Conservation (phyloP, 106 monocot genomes). For the Acorus calamus region DNA sequence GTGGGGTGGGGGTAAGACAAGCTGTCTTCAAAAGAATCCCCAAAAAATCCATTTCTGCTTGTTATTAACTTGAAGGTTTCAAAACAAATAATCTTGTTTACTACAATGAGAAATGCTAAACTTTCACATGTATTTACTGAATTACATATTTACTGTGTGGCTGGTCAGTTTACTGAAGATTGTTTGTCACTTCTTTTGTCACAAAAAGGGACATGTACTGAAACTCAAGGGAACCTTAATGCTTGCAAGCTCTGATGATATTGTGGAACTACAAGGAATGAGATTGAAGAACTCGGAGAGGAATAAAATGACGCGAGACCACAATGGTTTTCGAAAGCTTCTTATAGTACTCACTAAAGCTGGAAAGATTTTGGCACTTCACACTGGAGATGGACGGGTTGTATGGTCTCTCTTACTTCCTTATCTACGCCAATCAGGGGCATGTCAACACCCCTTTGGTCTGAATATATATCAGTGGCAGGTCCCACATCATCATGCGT, state of each 20-base stretch:
- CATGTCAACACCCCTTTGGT: conserved; percentile 40
- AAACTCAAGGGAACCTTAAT: conserved; percentile 93
- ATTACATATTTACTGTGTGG: not conserved
- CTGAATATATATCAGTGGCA: conserved; percentile 77
- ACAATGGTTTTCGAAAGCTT: conserved; percentile 94
- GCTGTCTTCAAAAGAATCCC: too few species aligned
- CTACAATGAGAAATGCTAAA: too few species aligned
- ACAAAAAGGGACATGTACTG: conserved; percentile 66
- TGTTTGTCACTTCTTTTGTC: conserved; percentile 4
- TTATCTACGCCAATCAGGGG: conserved; percentile 32
- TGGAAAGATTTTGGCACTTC: conserved; percentile 85
- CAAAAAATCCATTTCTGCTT: too few species aligned
- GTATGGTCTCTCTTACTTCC: conserved; percentile 81
- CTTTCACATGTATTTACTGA: too few species aligned
- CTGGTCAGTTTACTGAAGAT: not conserved
- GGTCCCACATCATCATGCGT: conserved; percentile 85
- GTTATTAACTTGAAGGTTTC: too few species aligned
- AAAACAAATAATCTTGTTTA: too few species aligned
- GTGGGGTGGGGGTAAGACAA: too few species aligned
- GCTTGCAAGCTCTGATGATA: conserved; percentile 80
- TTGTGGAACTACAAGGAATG: conserved; percentile 69
- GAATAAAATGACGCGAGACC: conserved; percentile 94
- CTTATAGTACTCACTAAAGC: conserved; percentile 75
- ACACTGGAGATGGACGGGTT: conserved; percentile 94
- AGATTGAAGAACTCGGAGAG: conserved; percentile 76